phyloP scores from a whole-genome alignment of 768 basidiomycete species.

The Kondoa malvinella region DNA sequence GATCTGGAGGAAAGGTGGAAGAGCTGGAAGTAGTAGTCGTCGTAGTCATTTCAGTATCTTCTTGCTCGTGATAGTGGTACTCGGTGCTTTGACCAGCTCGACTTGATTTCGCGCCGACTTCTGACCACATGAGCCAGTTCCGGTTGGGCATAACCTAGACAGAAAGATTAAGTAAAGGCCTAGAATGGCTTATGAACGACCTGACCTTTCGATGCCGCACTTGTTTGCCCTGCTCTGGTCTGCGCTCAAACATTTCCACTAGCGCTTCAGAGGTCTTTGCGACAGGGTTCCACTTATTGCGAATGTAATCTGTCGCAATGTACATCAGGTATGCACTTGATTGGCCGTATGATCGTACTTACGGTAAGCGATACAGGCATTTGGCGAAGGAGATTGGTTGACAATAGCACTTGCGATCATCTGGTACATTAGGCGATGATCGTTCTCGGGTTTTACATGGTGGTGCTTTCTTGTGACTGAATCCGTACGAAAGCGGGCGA shows the following conservation, averaged over 20 bases:
- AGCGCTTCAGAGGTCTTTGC: constrained; percentile 12
- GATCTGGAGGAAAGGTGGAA: neutral
- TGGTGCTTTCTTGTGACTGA: neutral
- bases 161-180: neutral
- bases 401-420: constrained; percentile 18
- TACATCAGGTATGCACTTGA: neutral
- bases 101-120: neutral
- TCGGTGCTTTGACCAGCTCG: neutral
- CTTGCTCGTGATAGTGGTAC: neutral
- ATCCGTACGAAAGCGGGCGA: constrained; percentile 16
- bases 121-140: constrained; percentile 2
- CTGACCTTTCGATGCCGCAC: constrained; percentile 11
- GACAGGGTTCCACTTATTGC: constrained; percentile 16
- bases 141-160: constrained; percentile 18
- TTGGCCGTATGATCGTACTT: neutral
- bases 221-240: constrained; percentile 17
- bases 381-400: constrained; percentile 16
- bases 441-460: constrained; percentile 11
- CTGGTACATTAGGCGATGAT: constrained; percentile 16
- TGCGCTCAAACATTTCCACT: constrained; percentile 17
- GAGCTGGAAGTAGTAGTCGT: too few species aligned
- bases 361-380: constrained; percentile 10
- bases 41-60: neutral
- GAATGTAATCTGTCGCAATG: constrained; percentile 16
- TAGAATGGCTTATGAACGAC: too few species aligned